Evolutionary conservation across 768 basidiomycete species (phyloP).

Genomic region (Russula vinacea): DNA sequence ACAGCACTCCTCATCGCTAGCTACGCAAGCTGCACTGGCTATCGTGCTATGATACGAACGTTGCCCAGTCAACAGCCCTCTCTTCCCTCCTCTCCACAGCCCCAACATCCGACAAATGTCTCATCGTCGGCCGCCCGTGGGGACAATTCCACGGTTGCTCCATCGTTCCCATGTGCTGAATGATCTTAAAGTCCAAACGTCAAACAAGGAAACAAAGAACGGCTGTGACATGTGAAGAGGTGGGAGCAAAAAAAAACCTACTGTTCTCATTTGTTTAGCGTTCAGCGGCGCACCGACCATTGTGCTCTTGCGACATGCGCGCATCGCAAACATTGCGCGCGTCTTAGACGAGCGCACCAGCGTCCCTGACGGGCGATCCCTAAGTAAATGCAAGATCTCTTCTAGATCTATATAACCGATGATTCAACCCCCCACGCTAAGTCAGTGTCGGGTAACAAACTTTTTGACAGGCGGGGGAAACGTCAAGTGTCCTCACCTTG

Average conservation of each 20-base stretch:
- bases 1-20: neutral
- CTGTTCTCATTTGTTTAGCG: conserved; percentile 69
- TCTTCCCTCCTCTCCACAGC: neutral
- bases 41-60: neutral
- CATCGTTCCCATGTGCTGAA: conserved; percentile 38
- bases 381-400: conserved; percentile 84
- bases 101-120: conserved; percentile 30
- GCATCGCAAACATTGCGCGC: conserved; percentile 92
- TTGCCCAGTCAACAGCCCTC: conserved; percentile 19
- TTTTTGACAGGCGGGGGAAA: neutral
- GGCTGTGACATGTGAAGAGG: conserved; percentile 2
- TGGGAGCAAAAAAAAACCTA: conserved; percentile 33
- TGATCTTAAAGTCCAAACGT: conserved; percentile 31
- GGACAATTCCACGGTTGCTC: conserved; percentile 41
- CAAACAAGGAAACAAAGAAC: neutral
- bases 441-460: conserved; percentile 13
- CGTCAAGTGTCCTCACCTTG: conserved; percentile 55
- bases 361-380: conserved; percentile 69
- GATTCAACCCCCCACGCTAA: neutral
- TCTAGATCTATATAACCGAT: conserved; percentile 65
- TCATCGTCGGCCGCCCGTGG: conserved; percentile 38
- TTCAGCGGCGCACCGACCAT: conserved; percentile 92
- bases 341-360: conserved; percentile 94
- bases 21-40: neutral
- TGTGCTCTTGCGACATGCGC: conserved; percentile 93